phyloP scores from a whole-genome alignment of 768 basidiomycete genomes.

The Crepidotus variabilis region DNA sequence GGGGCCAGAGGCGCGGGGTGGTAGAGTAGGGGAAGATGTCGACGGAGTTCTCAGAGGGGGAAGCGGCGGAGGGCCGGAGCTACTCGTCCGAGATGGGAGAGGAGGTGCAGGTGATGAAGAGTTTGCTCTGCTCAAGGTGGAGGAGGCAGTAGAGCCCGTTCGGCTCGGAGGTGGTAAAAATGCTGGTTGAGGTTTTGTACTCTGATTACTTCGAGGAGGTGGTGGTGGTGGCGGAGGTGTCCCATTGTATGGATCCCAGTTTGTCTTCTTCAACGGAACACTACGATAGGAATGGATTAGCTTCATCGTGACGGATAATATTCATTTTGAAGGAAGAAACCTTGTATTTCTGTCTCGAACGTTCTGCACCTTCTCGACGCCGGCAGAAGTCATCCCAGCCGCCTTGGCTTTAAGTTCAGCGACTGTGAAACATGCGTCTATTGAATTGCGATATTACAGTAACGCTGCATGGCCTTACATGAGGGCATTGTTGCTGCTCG shows the following conservation, averaged over 20 bases:
- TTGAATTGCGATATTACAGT: constrained; percentile 4
- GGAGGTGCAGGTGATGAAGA: constrained; percentile 18
- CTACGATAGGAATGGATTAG: constrained; percentile 25
- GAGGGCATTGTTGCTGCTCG: constrained; percentile 8
- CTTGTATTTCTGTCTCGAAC: constrained; percentile 55
- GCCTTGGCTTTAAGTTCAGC: constrained; percentile 68
- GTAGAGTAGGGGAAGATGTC: constrained; percentile 17
- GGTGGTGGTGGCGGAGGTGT: constrained; percentile 47
- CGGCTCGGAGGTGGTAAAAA: constrained; percentile 35
- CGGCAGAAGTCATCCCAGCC: constrained; percentile 52
- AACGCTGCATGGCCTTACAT: constrained; percentile 6
- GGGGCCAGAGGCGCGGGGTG: constrained; percentile 13
- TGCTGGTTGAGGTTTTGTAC: constrained; percentile 25
- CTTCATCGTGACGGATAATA: not conserved
- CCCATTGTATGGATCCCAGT: constrained; percentile 61
- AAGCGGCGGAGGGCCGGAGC: constrained; percentile 21
- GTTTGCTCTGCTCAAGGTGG: constrained; percentile 10
- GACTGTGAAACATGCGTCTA: constrained; percentile 30
- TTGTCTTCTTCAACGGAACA: constrained; percentile 54
- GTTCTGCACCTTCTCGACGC: constrained; percentile 47
- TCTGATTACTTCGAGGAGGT: constrained; percentile 34
- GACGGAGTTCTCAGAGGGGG: constrained; percentile 22
- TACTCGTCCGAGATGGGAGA: constrained; percentile 17
- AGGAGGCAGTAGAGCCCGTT: constrained; percentile 20
- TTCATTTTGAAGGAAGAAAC: constrained; percentile 20